Percentiles rank a stretch among this genome's conserved stretches.
These are phyloP conservation scores for Mycena belliarum DNA, from an alignment of 768 basidiomycete genomes.

Conservation along the genomic window DNA sequence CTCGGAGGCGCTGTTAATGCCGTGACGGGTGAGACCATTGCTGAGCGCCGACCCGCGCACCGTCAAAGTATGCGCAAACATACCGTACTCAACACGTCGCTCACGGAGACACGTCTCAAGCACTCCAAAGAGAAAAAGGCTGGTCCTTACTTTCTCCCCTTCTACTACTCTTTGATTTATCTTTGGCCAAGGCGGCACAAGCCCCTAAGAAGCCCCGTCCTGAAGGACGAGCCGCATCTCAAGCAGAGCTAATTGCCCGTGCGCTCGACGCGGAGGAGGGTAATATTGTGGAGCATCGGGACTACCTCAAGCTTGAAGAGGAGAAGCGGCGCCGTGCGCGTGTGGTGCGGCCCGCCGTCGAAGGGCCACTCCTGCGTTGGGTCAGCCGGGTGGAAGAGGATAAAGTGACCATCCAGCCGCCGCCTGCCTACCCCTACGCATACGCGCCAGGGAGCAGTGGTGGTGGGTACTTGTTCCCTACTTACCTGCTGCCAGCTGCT, in stretches of 20 bases:
- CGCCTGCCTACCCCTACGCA: constrained; percentile 21
- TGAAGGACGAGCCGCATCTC: constrained; percentile 58
- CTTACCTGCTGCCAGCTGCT: background rate
- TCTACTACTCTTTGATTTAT: background rate
- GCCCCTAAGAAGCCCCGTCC: constrained; percentile 61
- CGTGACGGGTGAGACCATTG: constrained; percentile 61
- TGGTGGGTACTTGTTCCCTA: constrained; percentile 26
- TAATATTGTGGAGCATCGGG: constrained; percentile 74
- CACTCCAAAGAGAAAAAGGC: constrained; percentile 66
- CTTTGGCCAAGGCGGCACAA: constrained; percentile 48
- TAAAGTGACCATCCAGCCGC: constrained; percentile 42
- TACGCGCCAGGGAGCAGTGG: background rate
- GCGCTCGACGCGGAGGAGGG: constrained; percentile 88
- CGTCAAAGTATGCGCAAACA: constrained; percentile 66
- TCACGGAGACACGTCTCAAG: constrained; percentile 64
- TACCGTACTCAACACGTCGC: constrained; percentile 71
- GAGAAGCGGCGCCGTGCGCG: constrained; percentile 74
- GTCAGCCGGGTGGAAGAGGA: constrained; percentile 64
- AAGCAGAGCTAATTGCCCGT: constrained; percentile 80
- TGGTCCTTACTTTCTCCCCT: constrained; percentile 14
- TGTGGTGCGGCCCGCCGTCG: constrained; percentile 59
- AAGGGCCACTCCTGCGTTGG: constrained; percentile 74
- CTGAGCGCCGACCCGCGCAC: constrained; percentile 28
- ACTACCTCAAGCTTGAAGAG: constrained; percentile 80
- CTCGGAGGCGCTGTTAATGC: constrained; percentile 56